A percentile compares a stretch with the other conserved stretches of the same genome.
These are phyloP conservation scores for Salix caprea DNA, from an alignment of 345 rosid species.

Conservation along the genomic window DNA sequence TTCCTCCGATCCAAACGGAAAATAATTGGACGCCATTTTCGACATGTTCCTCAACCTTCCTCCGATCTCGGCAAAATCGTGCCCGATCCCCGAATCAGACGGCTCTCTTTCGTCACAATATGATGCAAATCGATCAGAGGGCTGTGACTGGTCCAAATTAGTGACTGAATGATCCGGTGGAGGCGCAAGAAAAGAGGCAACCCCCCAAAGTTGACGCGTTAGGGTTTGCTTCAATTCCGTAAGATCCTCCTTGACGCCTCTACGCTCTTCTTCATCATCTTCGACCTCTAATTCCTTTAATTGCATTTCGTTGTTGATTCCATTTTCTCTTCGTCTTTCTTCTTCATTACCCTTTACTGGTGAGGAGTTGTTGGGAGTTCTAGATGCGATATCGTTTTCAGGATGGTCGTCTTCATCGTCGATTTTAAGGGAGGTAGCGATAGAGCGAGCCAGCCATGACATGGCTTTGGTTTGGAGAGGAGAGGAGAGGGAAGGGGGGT, in stretches of 20 bases:
- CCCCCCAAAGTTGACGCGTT: constrained; percentile 80
- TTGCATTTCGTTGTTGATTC: constrained; percentile 5
- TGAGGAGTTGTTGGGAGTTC: background rate
- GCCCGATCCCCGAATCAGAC: constrained; percentile 16
- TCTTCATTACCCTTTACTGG: constrained; percentile 13
- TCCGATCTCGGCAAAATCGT: constrained; percentile 40
- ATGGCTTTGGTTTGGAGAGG: constrained; percentile 18
- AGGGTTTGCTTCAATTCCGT: constrained; percentile 68
- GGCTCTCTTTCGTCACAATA: constrained; percentile 31
- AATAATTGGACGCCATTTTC: constrained; percentile 42
- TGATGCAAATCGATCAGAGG: constrained; percentile 20
- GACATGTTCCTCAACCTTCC: constrained; percentile 42
- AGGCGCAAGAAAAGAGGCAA: constrained; percentile 85
- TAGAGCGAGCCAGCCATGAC: constrained; percentile 89
- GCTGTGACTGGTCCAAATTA: constrained; percentile 13
- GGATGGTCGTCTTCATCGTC: constrained; percentile 1
- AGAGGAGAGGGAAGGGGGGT: constrained; percentile 1
- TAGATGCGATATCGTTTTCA: constrained; percentile 28
- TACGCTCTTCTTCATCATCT: constrained; percentile 41
- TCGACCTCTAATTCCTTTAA: background rate
- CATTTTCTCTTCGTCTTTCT: constrained; percentile 9
- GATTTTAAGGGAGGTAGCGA: constrained; percentile 66
- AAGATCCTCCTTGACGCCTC: constrained; percentile 86
- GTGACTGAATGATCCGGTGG: constrained; percentile 25
- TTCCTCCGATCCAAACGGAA: constrained; percentile 41